These are phyloP conservation scores for Annulohypoxylon nitens DNA, from an alignment of 495 filamentous ascomycete species.

Conservation along the genomic window DNA sequence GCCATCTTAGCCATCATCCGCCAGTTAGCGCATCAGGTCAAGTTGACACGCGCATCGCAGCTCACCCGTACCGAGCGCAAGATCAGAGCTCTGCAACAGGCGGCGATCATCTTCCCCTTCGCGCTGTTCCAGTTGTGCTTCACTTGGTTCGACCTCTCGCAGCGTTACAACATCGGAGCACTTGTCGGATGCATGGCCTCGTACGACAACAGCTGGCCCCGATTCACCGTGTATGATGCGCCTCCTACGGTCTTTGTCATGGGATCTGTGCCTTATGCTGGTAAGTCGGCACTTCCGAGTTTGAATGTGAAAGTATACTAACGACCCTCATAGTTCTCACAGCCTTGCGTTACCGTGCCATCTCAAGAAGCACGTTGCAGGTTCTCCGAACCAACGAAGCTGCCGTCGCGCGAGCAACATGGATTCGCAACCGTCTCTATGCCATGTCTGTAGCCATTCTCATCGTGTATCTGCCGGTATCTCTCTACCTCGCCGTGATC, in stretches of 20 bases:
- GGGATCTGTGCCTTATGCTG: constrained; percentile 74
- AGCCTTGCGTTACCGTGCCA: constrained; percentile 73
- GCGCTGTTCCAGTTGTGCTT: constrained; percentile 75
- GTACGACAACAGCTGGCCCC: constrained; percentile 78
- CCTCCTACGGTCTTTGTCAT: constrained; percentile 76
- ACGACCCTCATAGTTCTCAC: constrained; percentile 67
- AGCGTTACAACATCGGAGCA: constrained; percentile 78
- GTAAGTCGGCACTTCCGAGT: constrained; percentile 65
- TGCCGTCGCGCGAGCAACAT: constrained; percentile 62
- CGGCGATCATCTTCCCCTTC: constrained; percentile 75
- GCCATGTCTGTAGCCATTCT: constrained; percentile 77
- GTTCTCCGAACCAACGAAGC: constrained; percentile 66
- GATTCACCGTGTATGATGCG: constrained; percentile 72
- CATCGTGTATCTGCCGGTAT: constrained; percentile 72
- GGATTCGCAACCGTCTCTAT: constrained; percentile 82
- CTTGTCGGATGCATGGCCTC: constrained; percentile 78
- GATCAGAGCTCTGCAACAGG: constrained; percentile 68
- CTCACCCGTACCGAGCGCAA: constrained; percentile 65
- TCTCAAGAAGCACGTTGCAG: constrained; percentile 71
- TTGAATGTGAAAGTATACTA: not conserved
- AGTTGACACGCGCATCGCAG: constrained; percentile 66
- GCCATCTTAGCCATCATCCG: constrained; percentile 79
- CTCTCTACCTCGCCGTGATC: constrained; percentile 69
- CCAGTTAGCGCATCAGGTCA: constrained; percentile 80
- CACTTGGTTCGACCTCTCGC: constrained; percentile 76